These are phyloP conservation scores for Trypanosoma mega DNA, from an alignment of 208 protist species.

Conservation along the genomic window DNA sequence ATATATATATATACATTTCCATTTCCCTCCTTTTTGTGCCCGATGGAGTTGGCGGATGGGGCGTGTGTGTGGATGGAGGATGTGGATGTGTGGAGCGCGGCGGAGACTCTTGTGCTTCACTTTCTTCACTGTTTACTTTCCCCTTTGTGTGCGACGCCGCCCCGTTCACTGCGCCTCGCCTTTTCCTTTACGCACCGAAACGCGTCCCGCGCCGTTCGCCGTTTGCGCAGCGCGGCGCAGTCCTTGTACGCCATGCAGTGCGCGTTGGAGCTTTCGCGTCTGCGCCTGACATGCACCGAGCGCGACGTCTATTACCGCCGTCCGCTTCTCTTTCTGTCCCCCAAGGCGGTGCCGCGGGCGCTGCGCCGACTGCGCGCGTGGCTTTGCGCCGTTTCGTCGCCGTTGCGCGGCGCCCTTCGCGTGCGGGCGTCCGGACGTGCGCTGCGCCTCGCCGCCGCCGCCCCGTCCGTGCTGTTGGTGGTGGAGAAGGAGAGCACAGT, in stretches of 20 bases:
- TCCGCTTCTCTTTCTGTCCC: conserved; percentile 49
- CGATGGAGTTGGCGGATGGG: too few species aligned
- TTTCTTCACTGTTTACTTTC: conserved; percentile 16
- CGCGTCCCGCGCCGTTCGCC: not conserved
- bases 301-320: conserved; percentile 79
- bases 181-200: not conserved
- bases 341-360: conserved; percentile 28
- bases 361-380: conserved; percentile 31
- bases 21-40: too few species aligned
- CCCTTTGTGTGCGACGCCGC: not conserved
- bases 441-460: not conserved
- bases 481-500: conserved; percentile 82
- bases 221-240: conserved; percentile 19
- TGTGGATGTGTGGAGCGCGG: conserved; percentile 14
- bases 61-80: too few species aligned
- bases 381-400: conserved; percentile 22
- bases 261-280: conserved; percentile 18
- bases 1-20: too few species aligned
- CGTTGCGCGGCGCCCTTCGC: conserved; percentile 39
- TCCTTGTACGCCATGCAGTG: conserved; percentile 21
- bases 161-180: not conserved
- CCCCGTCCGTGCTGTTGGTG: conserved; percentile 41
- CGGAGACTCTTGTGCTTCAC: conserved; percentile 21
- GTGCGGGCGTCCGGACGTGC: conserved; percentile 35
- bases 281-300: conserved; percentile 50